A percentile compares a stretch with the other conserved stretches of the same genome.
Evolutionary conservation across 106 monocot genomes (phyloP).

Genomic region (Dendrobium catenatum): DNA sequence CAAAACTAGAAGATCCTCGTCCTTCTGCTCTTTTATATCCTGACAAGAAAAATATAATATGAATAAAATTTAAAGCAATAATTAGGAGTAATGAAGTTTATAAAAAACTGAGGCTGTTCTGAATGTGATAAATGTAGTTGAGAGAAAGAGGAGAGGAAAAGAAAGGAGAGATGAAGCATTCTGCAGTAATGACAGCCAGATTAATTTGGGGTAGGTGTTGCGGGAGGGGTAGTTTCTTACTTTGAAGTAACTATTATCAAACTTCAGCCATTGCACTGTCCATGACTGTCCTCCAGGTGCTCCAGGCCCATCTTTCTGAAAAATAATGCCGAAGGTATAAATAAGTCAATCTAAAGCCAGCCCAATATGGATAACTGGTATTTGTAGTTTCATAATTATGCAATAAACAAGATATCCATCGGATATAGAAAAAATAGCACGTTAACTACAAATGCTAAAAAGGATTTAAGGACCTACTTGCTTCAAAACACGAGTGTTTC

Average conservation of each 20-base stretch:
- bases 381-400: no score
- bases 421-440: not conserved
- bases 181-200: no score
- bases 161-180: not conserved
- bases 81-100: not conserved
- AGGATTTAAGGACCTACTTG: not conserved
- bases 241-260: conserved; percentile 98
- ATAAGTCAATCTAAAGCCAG: not conserved
- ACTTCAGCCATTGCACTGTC: conserved; percentile 95
- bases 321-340: not conserved
- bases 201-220: no score
- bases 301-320: conserved; percentile 95
- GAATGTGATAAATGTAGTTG: no score
- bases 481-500: not conserved
- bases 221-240: conserved; percentile 14
- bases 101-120: no score
- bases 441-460: not conserved
- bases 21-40: conserved; percentile 86
- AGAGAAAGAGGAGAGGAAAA: not conserved
- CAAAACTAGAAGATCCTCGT: conserved; percentile 93
- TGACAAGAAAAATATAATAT: conserved; percentile 10
- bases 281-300: conserved; percentile 98
- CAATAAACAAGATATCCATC: not conserved
- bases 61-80: not conserved
- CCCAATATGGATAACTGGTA: not conserved